Percentiles rank a stretch among this genome's conserved stretches.
Evolutionary conservation across 73 alveolate species (phyloP).

Genomic region (Paraurostyla sp.): DNA sequence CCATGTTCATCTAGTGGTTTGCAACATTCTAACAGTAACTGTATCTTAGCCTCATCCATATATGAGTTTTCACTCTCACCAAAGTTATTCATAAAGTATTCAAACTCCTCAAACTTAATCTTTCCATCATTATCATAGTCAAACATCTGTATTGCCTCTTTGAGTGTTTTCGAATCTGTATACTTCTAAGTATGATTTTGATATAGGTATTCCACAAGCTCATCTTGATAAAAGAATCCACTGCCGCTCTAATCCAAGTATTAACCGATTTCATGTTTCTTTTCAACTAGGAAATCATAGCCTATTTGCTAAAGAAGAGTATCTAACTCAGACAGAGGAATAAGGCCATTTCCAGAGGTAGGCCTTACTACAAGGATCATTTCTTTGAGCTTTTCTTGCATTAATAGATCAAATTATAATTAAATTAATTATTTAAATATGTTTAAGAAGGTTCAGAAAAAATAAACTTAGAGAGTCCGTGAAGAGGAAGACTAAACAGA

Average conservation of each 20-base stretch:
- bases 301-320: conserved; percentile 1
- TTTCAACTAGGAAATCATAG: neutral
- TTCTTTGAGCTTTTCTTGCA: conserved; percentile 37
- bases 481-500: neutral
- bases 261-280: neutral
- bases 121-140: conserved; percentile 47
- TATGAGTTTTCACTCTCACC: conserved; percentile 32
- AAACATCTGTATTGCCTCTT: conserved; percentile 18
- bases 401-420: neutral
- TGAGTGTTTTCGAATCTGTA: neutral
- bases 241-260: conserved; percentile 15
- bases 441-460: conserved; percentile 5
- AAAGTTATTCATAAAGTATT: conserved; percentile 35
- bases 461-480: neutral
- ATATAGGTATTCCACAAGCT: neutral
- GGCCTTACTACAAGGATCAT: conserved; percentile 45
- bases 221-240: conserved; percentile 48
- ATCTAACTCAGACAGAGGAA: conserved; percentile 22
- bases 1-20: conserved; percentile 38
- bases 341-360: conserved; percentile 34
- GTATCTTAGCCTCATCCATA: conserved; percentile 41
- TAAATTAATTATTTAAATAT: neutral
- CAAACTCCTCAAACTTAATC: conserved; percentile 39
- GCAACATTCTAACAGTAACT: conserved; percentile 1
- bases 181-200: neutral